These are phyloP conservation scores for Malassezia restricta DNA, from an alignment of 1,284 basidiomycete species.

Conservation along the genomic window DNA sequence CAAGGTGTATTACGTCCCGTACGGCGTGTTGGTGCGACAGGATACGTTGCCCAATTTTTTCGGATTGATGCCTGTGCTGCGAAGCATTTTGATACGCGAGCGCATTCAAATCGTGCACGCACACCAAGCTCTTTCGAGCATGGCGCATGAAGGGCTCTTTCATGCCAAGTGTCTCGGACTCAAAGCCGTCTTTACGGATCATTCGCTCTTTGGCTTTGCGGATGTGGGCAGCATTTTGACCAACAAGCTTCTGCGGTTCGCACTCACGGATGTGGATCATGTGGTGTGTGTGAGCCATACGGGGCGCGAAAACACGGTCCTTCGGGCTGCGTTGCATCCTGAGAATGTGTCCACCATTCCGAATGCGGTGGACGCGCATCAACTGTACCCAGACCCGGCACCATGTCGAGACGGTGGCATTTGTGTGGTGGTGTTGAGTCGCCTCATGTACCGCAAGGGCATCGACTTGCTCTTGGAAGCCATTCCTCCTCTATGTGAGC, in stretches of 20 bases:
- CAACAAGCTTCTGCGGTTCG: conserved; percentile 81
- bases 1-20: conserved; percentile 90
- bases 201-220: conserved; percentile 87
- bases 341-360: conserved; percentile 56
- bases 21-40: conserved; percentile 57
- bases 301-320: conserved; percentile 84
- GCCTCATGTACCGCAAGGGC: conserved; percentile 92
- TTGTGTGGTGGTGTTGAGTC: conserved; percentile 72
- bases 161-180: conserved; percentile 56
- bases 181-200: conserved; percentile 87
- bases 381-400: conserved; percentile 59
- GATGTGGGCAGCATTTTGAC: conserved; percentile 92
- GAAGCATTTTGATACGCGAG: conserved; percentile 77
- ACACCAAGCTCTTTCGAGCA: conserved; percentile 75
- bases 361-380: conserved; percentile 77
- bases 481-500: conserved; percentile 72
- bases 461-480: conserved; percentile 87
- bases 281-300: conserved; percentile 97
- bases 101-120: conserved; percentile 77
- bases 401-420: conserved; percentile 9
- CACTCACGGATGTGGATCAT: conserved; percentile 76
- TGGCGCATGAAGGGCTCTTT: conserved; percentile 83
- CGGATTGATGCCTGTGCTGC: conserved; percentile 75
- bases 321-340: conserved; percentile 57
- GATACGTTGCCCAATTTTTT: conserved; percentile 92